These are phyloP conservation scores for Leishmania tarentolae DNA, from an alignment of 208 protist species.

Conservation along the genomic window DNA sequence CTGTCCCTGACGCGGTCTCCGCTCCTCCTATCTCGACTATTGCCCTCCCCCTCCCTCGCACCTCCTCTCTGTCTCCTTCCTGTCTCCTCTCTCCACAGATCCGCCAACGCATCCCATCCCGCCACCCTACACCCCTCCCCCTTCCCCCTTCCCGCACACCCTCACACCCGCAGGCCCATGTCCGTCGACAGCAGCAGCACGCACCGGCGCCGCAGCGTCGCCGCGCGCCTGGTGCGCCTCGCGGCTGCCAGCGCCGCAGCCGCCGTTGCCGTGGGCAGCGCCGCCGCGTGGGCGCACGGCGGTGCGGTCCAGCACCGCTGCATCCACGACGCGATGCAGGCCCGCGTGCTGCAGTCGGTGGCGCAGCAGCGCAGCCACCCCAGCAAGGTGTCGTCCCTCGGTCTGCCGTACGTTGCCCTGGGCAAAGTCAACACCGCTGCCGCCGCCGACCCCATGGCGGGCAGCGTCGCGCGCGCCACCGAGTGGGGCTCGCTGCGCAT, in stretches of 20 bases:
- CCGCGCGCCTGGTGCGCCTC: slow-evolving; percentile 18
- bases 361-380: neutral
- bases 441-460: neutral
- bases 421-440: neutral
- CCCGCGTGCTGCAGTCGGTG: slow-evolving; percentile 25
- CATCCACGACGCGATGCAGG: slow-evolving; percentile 22
- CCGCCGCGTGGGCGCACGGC: slow-evolving; percentile 1
- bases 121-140: neutral
- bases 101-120: neutral
- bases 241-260: slow-evolving; percentile 21
- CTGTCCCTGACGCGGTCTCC: neutral
- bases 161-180: neutral
- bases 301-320: neutral
- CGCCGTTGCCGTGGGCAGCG: neutral
- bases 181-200: neutral
- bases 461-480: neutral
- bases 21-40: neutral
- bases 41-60: neutral
- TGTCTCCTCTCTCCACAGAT: neutral
- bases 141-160: neutral
- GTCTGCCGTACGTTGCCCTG: slow-evolving; percentile 10
- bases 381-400: neutral
- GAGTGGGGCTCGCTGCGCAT: slow-evolving; percentile 52
- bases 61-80: neutral
- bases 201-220: slow-evolving; percentile 17